Conservation (phyloP, 495 filamentous ascomycete genomes). For the Aspergillus sclerotioniger region DNA sequence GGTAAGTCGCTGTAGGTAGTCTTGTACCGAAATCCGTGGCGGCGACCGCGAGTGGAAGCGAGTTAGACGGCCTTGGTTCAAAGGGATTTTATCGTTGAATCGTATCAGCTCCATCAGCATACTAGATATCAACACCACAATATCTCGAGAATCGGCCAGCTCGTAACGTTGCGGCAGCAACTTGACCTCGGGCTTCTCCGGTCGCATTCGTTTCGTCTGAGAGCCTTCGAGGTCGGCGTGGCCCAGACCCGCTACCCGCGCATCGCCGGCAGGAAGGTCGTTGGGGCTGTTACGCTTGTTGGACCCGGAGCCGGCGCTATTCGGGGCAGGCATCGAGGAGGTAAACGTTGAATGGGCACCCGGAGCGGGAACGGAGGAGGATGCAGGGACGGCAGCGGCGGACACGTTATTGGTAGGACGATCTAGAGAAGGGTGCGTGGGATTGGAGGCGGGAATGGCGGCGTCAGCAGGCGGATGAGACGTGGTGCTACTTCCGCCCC, state of each 20-base stretch:
- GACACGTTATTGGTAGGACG: constrained; percentile 18
- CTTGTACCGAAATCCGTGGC: constrained; percentile 86
- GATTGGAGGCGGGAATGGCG: constrained; percentile 25
- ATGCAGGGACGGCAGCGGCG: constrained; percentile 23
- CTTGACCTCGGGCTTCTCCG: constrained; percentile 60
- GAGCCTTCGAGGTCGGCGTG: constrained; percentile 50
- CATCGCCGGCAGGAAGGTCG: constrained; percentile 29
- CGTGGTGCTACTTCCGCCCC: constrained; percentile 27
- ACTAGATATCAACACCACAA: constrained; percentile 86
- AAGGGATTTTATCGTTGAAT: constrained; percentile 84
- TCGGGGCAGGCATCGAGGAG: constrained; percentile 38
- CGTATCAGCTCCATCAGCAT: constrained; percentile 94
- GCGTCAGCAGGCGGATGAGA: constrained; percentile 35
- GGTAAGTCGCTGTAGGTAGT: constrained; percentile 89
- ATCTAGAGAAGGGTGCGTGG: constrained; percentile 16
- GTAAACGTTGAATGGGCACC: constrained; percentile 29
- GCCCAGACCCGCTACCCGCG: constrained; percentile 45
- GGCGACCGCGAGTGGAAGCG: constrained; percentile 94
- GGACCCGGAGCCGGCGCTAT: constrained; percentile 30
- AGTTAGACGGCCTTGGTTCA: constrained; percentile 80
- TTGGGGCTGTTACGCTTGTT: constrained; percentile 42
- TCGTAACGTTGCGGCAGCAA: constrained; percentile 76
- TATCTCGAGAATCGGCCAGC: constrained; percentile 71
- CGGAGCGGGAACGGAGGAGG: constrained; percentile 21
- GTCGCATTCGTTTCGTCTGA: constrained; percentile 51